These are phyloP conservation scores for Ganoderma leucocontextum DNA, from an alignment of 1,284 basidiomycete species.

Conservation along the genomic window DNA sequence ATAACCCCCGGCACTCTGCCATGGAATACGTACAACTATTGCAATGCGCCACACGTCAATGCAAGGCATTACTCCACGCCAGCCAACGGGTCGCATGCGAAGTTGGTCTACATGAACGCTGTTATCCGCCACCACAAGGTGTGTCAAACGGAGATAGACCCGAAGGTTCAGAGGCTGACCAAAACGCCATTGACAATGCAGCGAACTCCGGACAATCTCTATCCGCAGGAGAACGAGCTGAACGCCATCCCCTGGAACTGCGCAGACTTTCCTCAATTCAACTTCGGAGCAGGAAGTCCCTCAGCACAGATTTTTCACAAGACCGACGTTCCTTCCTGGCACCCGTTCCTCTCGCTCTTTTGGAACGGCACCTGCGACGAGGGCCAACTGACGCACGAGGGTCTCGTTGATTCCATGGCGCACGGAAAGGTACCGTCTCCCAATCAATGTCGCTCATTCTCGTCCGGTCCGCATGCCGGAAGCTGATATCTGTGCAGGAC, in stretches of 20 bases:
- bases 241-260: constrained; percentile 55
- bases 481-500: constrained; percentile 44
- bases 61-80: constrained; percentile 35
- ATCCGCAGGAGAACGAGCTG: constrained; percentile 54
- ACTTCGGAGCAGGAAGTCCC: constrained; percentile 46
- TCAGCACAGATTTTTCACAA: constrained; percentile 48
- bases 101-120: constrained; percentile 48
- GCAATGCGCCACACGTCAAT: constrained; percentile 58
- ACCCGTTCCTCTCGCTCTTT: constrained; percentile 53
- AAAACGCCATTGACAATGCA: constrained; percentile 18
- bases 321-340: constrained; percentile 47
- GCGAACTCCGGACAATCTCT: constrained; percentile 57
- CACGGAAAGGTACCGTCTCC: constrained; percentile 52
- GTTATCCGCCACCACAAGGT: constrained; percentile 57
- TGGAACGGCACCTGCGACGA: constrained; percentile 64
- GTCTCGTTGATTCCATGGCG: constrained; percentile 54
- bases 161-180: constrained; percentile 8
- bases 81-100: constrained; percentile 34
- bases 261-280: constrained; percentile 45
- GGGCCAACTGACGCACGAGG: constrained; percentile 60
- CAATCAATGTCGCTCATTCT: background rate
- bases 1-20: constrained; percentile 48
- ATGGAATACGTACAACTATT: constrained; percentile 64
- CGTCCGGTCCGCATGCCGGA: background rate
- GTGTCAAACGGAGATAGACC: constrained; percentile 8